These are phyloP conservation scores for Epichloe gansuensis DNA, from an alignment of 2,329 filamentous ascomycete species.

Conservation along the genomic window DNA sequence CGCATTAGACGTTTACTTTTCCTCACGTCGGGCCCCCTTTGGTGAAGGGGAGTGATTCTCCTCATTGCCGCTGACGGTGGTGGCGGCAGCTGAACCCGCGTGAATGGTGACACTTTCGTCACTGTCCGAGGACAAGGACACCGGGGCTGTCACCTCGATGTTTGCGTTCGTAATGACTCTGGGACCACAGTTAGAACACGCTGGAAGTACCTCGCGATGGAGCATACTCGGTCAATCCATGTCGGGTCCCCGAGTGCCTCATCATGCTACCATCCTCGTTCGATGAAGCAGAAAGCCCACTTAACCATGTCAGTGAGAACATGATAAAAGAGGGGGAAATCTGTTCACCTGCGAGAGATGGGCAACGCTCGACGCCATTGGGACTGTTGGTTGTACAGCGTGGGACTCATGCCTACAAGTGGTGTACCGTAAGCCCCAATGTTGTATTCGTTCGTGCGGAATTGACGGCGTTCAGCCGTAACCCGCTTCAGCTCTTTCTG, in stretches of 20 bases:
- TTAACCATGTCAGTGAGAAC: slow-evolving; percentile 7
- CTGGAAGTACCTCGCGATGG: slow-evolving; percentile 13
- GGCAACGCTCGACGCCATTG: slow-evolving; percentile 24
- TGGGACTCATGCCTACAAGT: slow-evolving; percentile 39
- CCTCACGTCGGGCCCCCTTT: slow-evolving; percentile 28
- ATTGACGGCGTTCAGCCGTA: slow-evolving; percentile 87
- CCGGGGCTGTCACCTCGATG: slow-evolving; percentile 25
- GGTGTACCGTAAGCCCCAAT: slow-evolving; percentile 55
- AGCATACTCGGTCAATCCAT: slow-evolving; percentile 25
- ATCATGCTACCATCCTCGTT: slow-evolving; percentile 16
- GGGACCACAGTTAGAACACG: slow-evolving; percentile 20
- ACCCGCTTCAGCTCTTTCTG: slow-evolving; percentile 96
- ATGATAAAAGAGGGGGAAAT: neutral
- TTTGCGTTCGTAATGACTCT: slow-evolving; percentile 28
- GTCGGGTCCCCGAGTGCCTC: slow-evolving; percentile 20
- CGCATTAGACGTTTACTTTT: slow-evolving; percentile 10
- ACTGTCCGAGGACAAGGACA: slow-evolving; percentile 32
- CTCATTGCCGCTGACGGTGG: slow-evolving; percentile 22
- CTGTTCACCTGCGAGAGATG: slow-evolving; percentile 19
- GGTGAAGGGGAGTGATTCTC: slow-evolving; percentile 35
- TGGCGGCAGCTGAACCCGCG: slow-evolving; percentile 32
- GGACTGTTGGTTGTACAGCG: slow-evolving; percentile 23
- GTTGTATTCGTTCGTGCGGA: slow-evolving; percentile 92
- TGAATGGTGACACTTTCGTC: slow-evolving; percentile 44
- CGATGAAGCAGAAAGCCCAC: slow-evolving; percentile 17